A percentile compares a stretch with the other conserved stretches of the same genome.
These are phyloP conservation scores for Yamadazyma philogaea DNA, from an alignment of 805 yeast genomes.

Conservation along the genomic window DNA sequence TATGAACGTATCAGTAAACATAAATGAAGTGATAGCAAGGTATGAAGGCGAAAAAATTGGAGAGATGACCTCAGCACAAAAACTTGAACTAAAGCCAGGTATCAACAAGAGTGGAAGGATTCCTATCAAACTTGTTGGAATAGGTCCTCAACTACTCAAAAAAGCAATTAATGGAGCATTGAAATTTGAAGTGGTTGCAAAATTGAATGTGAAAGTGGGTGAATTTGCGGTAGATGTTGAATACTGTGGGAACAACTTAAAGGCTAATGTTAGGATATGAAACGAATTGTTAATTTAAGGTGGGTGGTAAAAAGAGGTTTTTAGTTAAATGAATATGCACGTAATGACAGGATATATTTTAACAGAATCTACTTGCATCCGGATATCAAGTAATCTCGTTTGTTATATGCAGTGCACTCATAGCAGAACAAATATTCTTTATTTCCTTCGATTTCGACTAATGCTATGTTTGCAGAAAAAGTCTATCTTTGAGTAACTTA, in stretches of 20 bases:
- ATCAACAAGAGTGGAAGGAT: conserved; percentile 46
- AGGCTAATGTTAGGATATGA: conserved; percentile 34
- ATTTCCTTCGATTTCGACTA: too few species aligned
- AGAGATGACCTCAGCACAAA: conserved; percentile 37
- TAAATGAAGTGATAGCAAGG: conserved; percentile 47
- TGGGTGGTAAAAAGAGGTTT: too few species aligned
- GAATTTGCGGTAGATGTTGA: conserved; percentile 39
- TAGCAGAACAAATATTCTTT: too few species aligned
- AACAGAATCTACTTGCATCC: too few species aligned
- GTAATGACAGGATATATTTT: too few species aligned
- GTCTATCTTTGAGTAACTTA: too few species aligned
- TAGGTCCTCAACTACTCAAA: conserved; percentile 48
- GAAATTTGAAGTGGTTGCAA: conserved; percentile 44
- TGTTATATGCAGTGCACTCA: too few species aligned
- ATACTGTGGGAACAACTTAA: conserved; percentile 45
- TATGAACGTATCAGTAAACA: conserved; percentile 38
- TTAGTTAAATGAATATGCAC: too few species aligned
- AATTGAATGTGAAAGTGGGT: conserved; percentile 38
- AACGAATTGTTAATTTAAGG: too few species aligned
- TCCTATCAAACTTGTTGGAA: conserved; percentile 46
- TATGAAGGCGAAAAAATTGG: conserved; percentile 48
- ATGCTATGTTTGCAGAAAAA: too few species aligned
- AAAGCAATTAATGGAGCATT: conserved; percentile 52
- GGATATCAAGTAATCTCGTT: too few species aligned
- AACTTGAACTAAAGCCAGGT: conserved; percentile 51